Evolutionary conservation across 2,329 filamentous ascomycete genomes (phyloP), one percentile per base, ranked within the genome.

Genomic region (Fusarium sp.): DNA sequence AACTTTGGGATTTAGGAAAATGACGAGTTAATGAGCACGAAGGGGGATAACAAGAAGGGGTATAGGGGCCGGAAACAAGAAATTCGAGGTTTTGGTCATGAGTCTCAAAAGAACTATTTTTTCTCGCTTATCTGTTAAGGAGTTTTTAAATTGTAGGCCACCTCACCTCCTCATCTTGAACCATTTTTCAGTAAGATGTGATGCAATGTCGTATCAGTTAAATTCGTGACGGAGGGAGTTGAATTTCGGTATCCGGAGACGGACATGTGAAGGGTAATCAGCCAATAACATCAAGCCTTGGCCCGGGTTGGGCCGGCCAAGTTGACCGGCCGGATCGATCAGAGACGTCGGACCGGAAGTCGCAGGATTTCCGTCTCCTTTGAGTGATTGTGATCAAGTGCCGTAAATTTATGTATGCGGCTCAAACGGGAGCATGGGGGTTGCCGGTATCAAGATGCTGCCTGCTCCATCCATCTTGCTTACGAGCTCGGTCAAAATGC

Each of bases 21-120:
- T 70, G 66, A 71, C 62, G 56, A 52, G 69, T 65, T 71, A 73
- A 73, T 70, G 71, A 70, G 60, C 53, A 65, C 46, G 37, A 50
- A 44, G 50, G 44, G 28, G 38, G 53, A 26, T 41, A 37, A 46
- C 26, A 34, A 46, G 55, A 52, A 65, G 57, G 54, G 52, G 37
- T 58, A 62, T 23, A 56, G 52, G 31, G 56, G 12, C 47, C 20
- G 41, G 62, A 55, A 60, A 46, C 31, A 41, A 67, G 55, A 63
- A 54, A 66, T 57, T 53, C 69, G 66, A 50, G 37, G 41, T 58
- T 44, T 53, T 56, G 36, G 44, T 31, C 50, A 47, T 47, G 36
- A 41, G 38, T 62, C 52, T 30, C 30, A 51, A 47, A 46, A 38
- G 57, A 49, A 23, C 50, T 52, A 49, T 31, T 34, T 26, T 26